Evolutionary conservation across 2,329 filamentous ascomycete species (phyloP).

Genomic region (Alternaria arbusti): DNA sequence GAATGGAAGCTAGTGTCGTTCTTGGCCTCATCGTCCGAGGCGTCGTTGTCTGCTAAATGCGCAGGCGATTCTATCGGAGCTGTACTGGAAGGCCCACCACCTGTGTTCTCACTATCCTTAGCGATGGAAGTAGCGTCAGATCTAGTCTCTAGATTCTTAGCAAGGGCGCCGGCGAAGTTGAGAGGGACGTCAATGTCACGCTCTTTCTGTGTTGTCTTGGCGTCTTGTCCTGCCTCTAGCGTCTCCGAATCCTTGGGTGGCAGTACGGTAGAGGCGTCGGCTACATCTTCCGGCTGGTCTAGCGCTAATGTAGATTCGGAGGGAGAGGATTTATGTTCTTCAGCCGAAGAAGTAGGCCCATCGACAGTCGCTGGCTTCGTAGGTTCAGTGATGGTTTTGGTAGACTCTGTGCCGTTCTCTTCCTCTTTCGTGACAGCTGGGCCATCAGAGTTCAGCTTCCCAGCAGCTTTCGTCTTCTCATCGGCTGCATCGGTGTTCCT

Average conservation of each 20-base stretch:
- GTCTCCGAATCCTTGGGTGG: neutral
- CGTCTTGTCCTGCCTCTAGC: neutral
- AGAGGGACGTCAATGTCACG: neutral
- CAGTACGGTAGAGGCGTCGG: neutral
- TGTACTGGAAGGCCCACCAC: neutral
- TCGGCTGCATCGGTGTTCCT: neutral
- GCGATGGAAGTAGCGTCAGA: neutral
- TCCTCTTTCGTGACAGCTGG: neutral
- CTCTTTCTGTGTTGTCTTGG: neutral
- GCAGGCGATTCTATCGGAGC: neutral
- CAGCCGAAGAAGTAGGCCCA: neutral
- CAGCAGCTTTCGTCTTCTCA: neutral
- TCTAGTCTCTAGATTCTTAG: neutral
- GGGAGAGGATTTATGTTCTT: neutral
- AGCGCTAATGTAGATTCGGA: neutral
- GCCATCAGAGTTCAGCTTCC: neutral
- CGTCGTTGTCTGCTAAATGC: slow-evolving; percentile 3
- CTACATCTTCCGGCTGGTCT: neutral
- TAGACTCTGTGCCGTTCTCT: neutral
- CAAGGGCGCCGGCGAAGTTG: neutral
- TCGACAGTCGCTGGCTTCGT: neutral
- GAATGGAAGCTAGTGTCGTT: slow-evolving; percentile 33
- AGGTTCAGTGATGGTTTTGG: neutral
- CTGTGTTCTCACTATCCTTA: neutral
- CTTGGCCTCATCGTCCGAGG: slow-evolving; percentile 32